phyloP scores from a whole-genome alignment of 257 asterid species.

The Nicotiana paniculata region DNA sequence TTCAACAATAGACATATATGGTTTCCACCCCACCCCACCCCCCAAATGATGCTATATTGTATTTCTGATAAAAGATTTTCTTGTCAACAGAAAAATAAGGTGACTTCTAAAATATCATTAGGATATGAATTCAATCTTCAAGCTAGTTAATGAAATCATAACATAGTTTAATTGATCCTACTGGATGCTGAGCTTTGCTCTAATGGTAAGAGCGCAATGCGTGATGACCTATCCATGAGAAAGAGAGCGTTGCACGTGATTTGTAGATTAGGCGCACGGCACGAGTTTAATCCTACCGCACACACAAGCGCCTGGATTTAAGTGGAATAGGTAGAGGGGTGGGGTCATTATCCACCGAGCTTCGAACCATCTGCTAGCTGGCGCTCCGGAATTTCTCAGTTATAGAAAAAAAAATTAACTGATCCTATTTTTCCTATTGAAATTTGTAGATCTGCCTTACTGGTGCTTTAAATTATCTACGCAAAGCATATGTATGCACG shows the following conservation, averaged over 20 bases:
- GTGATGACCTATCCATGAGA: background rate
- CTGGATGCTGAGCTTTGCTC: background rate
- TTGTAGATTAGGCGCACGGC: background rate
- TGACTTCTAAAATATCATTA: background rate
- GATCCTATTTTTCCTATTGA: background rate
- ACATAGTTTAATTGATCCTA: background rate
- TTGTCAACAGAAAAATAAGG: background rate
- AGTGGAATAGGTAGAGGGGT: background rate
- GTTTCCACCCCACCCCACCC: no score
- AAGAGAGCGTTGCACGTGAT: background rate
- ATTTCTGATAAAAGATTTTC: background rate
- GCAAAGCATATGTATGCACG: no score
- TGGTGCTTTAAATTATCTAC: background rate
- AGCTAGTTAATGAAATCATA: background rate
- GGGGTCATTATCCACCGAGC: background rate
- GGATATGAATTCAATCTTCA: background rate
- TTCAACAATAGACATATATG: background rate
- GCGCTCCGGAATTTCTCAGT: background rate
- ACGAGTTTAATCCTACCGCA: background rate
- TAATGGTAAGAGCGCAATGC: background rate
- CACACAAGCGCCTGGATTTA: background rate
- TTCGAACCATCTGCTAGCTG: background rate
- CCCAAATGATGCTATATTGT: no score
- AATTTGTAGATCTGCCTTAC: background rate
- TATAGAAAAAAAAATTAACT: background rate